A percentile compares a stretch with the other conserved stretches of the same genome.
These are phyloP conservation scores for Pleoardoris graminearum DNA, from an alignment of 2,329 filamentous ascomycete genomes.

Conservation along the genomic window DNA sequence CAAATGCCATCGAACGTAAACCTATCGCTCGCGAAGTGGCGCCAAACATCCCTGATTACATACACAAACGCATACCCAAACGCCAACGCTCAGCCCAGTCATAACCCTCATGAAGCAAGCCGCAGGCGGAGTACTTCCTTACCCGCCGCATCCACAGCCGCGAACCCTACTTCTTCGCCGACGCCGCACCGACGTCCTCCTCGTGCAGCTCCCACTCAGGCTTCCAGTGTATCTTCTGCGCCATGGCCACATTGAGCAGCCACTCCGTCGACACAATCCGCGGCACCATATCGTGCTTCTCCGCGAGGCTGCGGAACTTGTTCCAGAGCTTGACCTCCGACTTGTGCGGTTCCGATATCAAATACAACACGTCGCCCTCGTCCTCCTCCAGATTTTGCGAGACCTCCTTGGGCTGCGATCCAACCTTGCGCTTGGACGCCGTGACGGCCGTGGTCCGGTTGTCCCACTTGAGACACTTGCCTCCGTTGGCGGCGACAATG, in stretches of 20 bases:
- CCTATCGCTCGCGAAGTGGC: slow-evolving; percentile 9
- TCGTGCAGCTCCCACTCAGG: slow-evolving; percentile 40
- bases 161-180: slow-evolving; percentile 16
- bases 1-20: neutral
- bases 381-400: slow-evolving; percentile 66
- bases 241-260: slow-evolving; percentile 87
- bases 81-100: slow-evolving; percentile 18
- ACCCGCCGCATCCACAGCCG: slow-evolving; percentile 4
- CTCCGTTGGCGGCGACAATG: slow-evolving; percentile 88
- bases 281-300: slow-evolving; percentile 76
- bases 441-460: slow-evolving; percentile 72
- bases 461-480: slow-evolving; percentile 75
- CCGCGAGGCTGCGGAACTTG: slow-evolving; percentile 78
- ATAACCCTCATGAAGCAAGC: neutral
- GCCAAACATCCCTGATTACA: slow-evolving; percentile 12
- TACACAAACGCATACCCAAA: slow-evolving; percentile 16
- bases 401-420: slow-evolving; percentile 34
- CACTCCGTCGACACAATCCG: slow-evolving; percentile 85
- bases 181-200: slow-evolving; percentile 35
- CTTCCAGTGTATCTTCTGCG: slow-evolving; percentile 66
- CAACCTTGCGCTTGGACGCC: slow-evolving; percentile 43
- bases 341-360: slow-evolving; percentile 69
- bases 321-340: slow-evolving; percentile 77
- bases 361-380: slow-evolving; percentile 64
- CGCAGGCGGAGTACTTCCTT: too few species aligned